Evolutionary conservation across 2,329 filamentous ascomycete species (phyloP).

Genomic region (Ophiocordyceps australis): DNA sequence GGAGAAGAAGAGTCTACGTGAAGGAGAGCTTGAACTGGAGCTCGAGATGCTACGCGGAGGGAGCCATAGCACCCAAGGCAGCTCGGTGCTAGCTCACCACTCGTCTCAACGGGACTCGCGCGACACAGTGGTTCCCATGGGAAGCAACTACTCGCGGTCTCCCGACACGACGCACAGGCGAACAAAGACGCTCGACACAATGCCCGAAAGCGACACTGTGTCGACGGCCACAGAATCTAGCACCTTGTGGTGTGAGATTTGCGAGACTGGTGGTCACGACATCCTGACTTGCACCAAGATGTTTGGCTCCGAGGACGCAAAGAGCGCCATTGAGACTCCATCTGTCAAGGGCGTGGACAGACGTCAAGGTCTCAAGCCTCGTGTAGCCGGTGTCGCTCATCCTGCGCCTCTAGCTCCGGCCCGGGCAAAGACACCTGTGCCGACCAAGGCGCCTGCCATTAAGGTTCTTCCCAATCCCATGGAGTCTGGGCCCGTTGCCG

Average conservation of each 20-base stretch:
- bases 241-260: conserved; percentile 84
- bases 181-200: conserved; percentile 41
- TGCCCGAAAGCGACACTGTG: conserved; percentile 52
- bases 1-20: conserved; percentile 53
- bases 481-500: conserved; percentile 52
- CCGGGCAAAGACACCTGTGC: conserved; percentile 22
- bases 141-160: conserved; percentile 25
- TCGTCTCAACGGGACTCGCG: conserved; percentile 48
- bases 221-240: conserved; percentile 56
- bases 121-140: conserved; percentile 42
- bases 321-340: conserved; percentile 11
- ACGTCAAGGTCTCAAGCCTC: conserved; percentile 20
- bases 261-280: conserved; percentile 80
- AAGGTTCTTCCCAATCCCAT: conserved; percentile 40
- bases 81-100: conserved; percentile 19
- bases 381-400: conserved; percentile 21
- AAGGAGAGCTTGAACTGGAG: conserved; percentile 77
- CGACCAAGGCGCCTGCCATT: conserved; percentile 18
- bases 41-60: conserved; percentile 44
- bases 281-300: conserved; percentile 90
- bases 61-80: conserved; percentile 8
- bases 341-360: conserved; percentile 15
- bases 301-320: conserved; percentile 36
- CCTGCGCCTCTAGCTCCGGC: conserved; percentile 37
- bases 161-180: conserved; percentile 30